Conservation (phyloP, 345 rosid genomes). For the Nasturtium officinale region DNA sequence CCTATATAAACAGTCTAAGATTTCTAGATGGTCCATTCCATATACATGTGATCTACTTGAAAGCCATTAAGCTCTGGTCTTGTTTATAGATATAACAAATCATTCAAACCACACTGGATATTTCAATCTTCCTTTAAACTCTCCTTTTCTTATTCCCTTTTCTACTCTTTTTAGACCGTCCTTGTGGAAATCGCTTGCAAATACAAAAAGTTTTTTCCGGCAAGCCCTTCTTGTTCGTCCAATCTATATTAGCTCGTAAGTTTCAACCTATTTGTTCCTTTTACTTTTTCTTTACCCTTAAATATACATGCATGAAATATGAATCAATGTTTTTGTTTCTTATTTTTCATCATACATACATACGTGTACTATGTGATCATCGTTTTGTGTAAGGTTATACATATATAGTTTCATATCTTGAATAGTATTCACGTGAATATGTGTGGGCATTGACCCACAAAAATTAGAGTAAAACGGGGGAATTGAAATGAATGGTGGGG, state of each 20-base stretch:
- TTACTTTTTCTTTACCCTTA: neutral
- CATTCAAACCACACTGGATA: constrained; percentile 13
- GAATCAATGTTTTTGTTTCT: constrained; percentile 6
- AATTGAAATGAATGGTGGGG: constrained; percentile 22
- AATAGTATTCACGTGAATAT: constrained; percentile 6
- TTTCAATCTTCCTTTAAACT: constrained; percentile 1
- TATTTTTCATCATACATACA: neutral
- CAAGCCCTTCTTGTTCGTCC: constrained; percentile 18
- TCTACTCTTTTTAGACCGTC: constrained; percentile 5
- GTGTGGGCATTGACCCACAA: constrained; percentile 27
- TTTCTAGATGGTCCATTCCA: constrained; percentile 43
- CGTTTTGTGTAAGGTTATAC: constrained; percentile 8
- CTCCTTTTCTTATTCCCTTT: constrained; percentile 12
- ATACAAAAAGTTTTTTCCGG: neutral
- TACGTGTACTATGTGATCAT: neutral
- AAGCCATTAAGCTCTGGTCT: constrained; percentile 28
- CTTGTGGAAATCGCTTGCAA: constrained; percentile 4
- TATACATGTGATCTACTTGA: constrained; percentile 32
- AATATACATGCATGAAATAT: constrained; percentile 7
- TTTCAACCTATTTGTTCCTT: neutral
- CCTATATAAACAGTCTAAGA: constrained; percentile 25
- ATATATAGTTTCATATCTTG: constrained; percentile 20
- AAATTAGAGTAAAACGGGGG: constrained; percentile 21
- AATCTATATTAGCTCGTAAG: constrained; percentile 38
- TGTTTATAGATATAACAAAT: constrained; percentile 17